A percentile compares a stretch with the other conserved stretches of the same genome.
phyloP scores from a whole-genome alignment of 805 yeast species.

The Candida wancherniae region DNA sequence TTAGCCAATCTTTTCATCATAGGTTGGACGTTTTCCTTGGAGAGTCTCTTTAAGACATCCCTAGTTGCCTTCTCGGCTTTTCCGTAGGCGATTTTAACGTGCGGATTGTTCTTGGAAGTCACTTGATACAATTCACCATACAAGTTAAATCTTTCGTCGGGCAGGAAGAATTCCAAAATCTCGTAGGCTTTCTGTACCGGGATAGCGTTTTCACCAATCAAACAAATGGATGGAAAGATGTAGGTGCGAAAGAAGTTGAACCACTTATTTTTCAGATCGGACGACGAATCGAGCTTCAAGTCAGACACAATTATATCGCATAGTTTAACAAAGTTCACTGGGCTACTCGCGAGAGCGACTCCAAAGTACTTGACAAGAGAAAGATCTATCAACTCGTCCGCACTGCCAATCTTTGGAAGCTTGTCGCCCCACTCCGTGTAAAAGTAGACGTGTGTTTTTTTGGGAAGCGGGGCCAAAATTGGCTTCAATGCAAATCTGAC shows the following conservation, averaged over 20 bases:
- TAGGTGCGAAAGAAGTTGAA: constrained; percentile 58
- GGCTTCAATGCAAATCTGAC: constrained; percentile 31
- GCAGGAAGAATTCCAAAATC: constrained; percentile 49
- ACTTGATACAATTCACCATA: constrained; percentile 73
- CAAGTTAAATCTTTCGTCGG: constrained; percentile 64
- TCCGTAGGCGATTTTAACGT: constrained; percentile 54
- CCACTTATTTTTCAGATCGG: constrained; percentile 35
- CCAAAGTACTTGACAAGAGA: constrained; percentile 54
- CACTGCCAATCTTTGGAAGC: constrained; percentile 32
- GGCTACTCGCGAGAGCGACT: constrained; percentile 45
- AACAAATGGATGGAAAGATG: constrained; percentile 58
- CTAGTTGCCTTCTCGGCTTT: constrained; percentile 77
- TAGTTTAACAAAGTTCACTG: constrained; percentile 49
- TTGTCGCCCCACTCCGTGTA: constrained; percentile 45
- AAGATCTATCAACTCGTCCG: constrained; percentile 43
- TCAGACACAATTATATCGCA: constrained; percentile 53
- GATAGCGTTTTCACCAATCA: constrained; percentile 52
- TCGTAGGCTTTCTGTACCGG: constrained; percentile 56
- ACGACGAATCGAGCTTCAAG: constrained; percentile 17
- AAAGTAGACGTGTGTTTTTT: constrained; percentile 35
- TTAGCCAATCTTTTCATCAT: constrained; percentile 73
- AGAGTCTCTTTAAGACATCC: constrained; percentile 70
- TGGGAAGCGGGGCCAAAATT: constrained; percentile 18
- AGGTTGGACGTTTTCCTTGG: constrained; percentile 69
- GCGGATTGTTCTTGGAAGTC: constrained; percentile 50